Conservation (phyloP, 2,329 filamentous ascomycete genomes). For the Phyllosticta paracitricarpa region DNA sequence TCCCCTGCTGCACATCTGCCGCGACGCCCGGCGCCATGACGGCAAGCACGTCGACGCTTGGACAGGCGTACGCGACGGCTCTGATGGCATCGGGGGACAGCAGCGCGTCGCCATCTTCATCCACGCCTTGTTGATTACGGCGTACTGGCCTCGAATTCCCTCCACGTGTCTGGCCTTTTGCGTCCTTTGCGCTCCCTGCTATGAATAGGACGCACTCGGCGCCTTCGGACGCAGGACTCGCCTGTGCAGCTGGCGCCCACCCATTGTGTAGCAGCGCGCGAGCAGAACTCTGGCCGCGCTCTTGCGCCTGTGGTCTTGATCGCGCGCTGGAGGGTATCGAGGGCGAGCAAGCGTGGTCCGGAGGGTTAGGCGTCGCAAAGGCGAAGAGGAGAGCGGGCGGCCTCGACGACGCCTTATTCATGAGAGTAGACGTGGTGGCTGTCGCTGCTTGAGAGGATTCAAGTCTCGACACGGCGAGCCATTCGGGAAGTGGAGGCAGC, state of each 20-base stretch:
- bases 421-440: slow-evolving; percentile 48
- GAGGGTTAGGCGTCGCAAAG: slow-evolving; percentile 32
- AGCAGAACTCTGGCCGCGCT: background rate
- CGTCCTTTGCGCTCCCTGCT: slow-evolving; percentile 41
- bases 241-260: background rate
- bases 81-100: background rate
- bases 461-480: slow-evolving; percentile 52
- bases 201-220: slow-evolving; percentile 52
- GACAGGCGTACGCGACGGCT: background rate
- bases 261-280: background rate
- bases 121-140: slow-evolving; percentile 32
- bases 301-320: slow-evolving; percentile 6
- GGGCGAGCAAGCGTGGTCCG: slow-evolving; percentile 11
- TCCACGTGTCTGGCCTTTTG: background rate
- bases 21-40: background rate
- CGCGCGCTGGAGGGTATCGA: slow-evolving; percentile 16
- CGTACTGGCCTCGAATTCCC: slow-evolving; percentile 28
- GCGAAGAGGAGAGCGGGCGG: slow-evolving; percentile 46
- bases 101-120: background rate
- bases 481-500: slow-evolving; percentile 42
- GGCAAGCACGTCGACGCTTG: background rate
- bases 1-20: slow-evolving; percentile 34
- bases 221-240: slow-evolving; percentile 13
- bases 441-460: slow-evolving; percentile 21
- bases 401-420: slow-evolving; percentile 14